Conservation (phyloP, 345 rosid genomes). For the Rhodamnia argentea region DNA sequence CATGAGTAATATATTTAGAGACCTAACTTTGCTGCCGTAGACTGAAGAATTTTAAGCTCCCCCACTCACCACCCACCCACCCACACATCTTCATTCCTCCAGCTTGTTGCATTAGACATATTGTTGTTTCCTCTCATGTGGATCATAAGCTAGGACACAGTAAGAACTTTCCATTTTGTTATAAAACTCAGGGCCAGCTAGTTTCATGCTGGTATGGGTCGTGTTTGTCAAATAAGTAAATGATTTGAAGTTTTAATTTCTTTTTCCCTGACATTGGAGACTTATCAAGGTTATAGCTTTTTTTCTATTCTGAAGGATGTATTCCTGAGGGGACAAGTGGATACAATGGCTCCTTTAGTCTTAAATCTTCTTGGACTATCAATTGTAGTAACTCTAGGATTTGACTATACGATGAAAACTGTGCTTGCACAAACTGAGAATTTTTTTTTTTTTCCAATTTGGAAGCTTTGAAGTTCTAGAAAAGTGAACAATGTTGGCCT, state of each 20-base stretch:
- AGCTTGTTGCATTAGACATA: neutral
- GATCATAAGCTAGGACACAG: neutral
- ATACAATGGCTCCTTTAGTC: neutral
- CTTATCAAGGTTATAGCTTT: neutral
- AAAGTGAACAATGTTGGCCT: neutral
- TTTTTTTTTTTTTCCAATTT: neutral
- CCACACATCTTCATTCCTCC: neutral
- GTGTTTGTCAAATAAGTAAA: neutral
- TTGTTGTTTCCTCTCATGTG: neutral
- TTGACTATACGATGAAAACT: neutral
- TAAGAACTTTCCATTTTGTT: neutral
- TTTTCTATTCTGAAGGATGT: neutral
- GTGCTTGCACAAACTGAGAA: neutral
- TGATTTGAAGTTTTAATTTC: neutral
- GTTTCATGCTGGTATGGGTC: neutral
- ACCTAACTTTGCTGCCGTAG: neutral
- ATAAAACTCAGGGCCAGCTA: neutral
- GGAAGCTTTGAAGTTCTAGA: neutral
- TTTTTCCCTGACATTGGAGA: neutral
- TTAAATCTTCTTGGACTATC: neutral
- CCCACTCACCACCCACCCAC: neutral
- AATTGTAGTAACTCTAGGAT: neutral
- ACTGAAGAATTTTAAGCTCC: neutral
- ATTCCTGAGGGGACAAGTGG: neutral
- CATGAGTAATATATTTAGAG: neutral